Evolutionary conservation across 2,329 filamentous ascomycete species (phyloP).

Genomic region (Trematosphaeria pertusa): DNA sequence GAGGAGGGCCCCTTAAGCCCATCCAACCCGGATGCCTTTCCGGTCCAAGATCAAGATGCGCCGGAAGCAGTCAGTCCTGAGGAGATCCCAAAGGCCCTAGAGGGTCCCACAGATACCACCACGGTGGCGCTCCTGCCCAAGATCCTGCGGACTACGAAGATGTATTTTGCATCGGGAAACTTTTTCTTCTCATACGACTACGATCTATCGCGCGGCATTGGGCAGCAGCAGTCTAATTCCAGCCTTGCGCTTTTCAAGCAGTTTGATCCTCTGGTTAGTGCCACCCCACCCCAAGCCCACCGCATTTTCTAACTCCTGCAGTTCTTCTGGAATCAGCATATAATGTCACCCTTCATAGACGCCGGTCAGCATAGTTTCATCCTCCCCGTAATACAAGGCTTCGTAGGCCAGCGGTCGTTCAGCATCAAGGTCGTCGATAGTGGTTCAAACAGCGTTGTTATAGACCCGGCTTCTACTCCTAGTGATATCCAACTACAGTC

Average conservation of each 20-base stretch:
- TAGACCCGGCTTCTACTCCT: conserved; percentile 41
- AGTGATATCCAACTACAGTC: conserved; percentile 46
- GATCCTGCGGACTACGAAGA: conserved; percentile 79
- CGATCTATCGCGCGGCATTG: conserved; percentile 77
- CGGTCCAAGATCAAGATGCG: conserved; percentile 26
- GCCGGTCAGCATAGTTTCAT: conserved; percentile 74
- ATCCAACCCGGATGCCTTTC: conserved; percentile 27
- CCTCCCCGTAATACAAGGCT: conserved; percentile 90
- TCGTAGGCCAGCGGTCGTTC: conserved; percentile 86
- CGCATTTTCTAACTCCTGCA: conserved; percentile 32
- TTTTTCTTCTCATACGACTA: conserved; percentile 97
- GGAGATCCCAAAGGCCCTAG: conserved; percentile 44
- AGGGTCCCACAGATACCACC: conserved; percentile 40
- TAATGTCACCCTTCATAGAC: conserved; percentile 76
- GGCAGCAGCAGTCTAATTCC: conserved; percentile 49
- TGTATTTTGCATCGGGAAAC: conserved; percentile 81
- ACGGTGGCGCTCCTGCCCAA: conserved; percentile 72
- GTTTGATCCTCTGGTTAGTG: conserved; percentile 70
- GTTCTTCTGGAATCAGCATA: conserved; percentile 91
- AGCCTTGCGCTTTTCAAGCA: conserved; percentile 71
- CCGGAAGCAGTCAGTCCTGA: conserved; percentile 35
- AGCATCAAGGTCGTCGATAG: conserved; percentile 64
- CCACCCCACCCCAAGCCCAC: background rate
- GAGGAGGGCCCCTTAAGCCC: conserved; percentile 27
- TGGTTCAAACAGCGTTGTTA: conserved; percentile 39